Evolutionary conservation across 2,329 filamentous ascomycete species (phyloP).

Genomic region (Amylocarpus encephaloides): DNA sequence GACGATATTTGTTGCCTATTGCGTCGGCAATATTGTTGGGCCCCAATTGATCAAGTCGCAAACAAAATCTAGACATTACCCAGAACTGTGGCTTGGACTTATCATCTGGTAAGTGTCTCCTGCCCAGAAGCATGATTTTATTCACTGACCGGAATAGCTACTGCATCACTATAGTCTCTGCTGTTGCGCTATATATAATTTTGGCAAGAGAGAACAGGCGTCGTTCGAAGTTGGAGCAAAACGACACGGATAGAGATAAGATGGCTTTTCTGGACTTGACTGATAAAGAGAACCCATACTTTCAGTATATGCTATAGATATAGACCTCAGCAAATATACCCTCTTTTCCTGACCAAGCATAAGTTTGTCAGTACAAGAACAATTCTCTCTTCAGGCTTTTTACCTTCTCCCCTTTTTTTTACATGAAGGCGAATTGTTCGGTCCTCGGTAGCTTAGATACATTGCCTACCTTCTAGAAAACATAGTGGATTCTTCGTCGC

Average conservation of each 20-base stretch:
- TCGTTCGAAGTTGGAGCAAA: constrained; percentile 41
- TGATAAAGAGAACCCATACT: constrained; percentile 62
- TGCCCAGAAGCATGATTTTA: neutral
- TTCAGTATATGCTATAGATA: constrained; percentile 44
- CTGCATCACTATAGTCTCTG: constrained; percentile 57
- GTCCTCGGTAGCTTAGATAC: neutral
- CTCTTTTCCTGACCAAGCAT: too few relatives aligned
- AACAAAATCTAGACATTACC: constrained; percentile 61
- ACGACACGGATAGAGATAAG: constrained; percentile 57
- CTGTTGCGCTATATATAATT: constrained; percentile 50
- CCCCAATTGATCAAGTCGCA: constrained; percentile 65
- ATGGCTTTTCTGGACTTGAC: constrained; percentile 63
- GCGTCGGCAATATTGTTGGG: constrained; percentile 69
- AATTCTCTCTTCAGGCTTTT: too few relatives aligned
- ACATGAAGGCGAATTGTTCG: neutral
- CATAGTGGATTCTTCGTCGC: too few relatives aligned
- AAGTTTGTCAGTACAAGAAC: too few relatives aligned
- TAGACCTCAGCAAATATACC: neutral
- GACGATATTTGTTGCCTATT: constrained; percentile 69
- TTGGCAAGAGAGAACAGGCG: constrained; percentile 52
- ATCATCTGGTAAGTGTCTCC: constrained; percentile 46
- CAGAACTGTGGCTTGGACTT: constrained; percentile 62
- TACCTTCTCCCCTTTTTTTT: too few relatives aligned
- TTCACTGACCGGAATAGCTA: constrained; percentile 42
- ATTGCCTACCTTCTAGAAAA: too few relatives aligned